These are phyloP conservation scores for Fusarium sarcochroum DNA, from an alignment of 2,329 filamentous ascomycete species.

Conservation along the genomic window DNA sequence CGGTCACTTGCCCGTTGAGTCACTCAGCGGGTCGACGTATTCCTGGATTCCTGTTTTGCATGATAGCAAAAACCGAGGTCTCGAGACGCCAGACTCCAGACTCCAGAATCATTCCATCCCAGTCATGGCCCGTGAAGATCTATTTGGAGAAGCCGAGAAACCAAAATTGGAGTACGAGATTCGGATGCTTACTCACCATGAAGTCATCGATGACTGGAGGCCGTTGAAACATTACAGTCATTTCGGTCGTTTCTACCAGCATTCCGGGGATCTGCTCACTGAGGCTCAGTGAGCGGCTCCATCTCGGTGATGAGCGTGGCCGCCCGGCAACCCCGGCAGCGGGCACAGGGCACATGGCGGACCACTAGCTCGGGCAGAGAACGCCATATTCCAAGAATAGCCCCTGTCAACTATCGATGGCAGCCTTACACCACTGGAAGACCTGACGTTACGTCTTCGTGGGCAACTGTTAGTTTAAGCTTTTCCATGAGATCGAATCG, in stretches of 20 bases:
- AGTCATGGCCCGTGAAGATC: slow-evolving; percentile 11
- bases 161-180: slow-evolving; percentile 20
- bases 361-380: slow-evolving; percentile 34
- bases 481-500: slow-evolving; percentile 42
- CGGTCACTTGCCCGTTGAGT: slow-evolving; percentile 34
- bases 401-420: slow-evolving; percentile 31
- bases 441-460: slow-evolving; percentile 35
- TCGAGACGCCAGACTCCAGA: slow-evolving; percentile 16
- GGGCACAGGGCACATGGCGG: slow-evolving; percentile 35
- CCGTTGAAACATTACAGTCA: slow-evolving; percentile 29
- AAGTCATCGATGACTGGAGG: slow-evolving; percentile 38
- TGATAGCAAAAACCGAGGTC: slow-evolving; percentile 7
- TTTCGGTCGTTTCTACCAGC: slow-evolving; percentile 27
- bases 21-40: slow-evolving; percentile 25
- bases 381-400: slow-evolving; percentile 48
- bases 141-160: slow-evolving; percentile 36
- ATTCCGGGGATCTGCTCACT: slow-evolving; percentile 32
- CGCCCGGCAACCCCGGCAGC: slow-evolving; percentile 44
- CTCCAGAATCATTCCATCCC: slow-evolving; percentile 17
- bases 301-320: slow-evolving; percentile 35
- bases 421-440: slow-evolving; percentile 23
- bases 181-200: slow-evolving; percentile 28
- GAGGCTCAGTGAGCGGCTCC: slow-evolving; percentile 29
- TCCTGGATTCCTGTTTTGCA: slow-evolving; percentile 15
- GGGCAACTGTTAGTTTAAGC: slow-evolving; percentile 33